These are phyloP conservation scores for Saturnispora serradocipensis DNA, from an alignment of 805 yeast species.

Conservation along the genomic window DNA sequence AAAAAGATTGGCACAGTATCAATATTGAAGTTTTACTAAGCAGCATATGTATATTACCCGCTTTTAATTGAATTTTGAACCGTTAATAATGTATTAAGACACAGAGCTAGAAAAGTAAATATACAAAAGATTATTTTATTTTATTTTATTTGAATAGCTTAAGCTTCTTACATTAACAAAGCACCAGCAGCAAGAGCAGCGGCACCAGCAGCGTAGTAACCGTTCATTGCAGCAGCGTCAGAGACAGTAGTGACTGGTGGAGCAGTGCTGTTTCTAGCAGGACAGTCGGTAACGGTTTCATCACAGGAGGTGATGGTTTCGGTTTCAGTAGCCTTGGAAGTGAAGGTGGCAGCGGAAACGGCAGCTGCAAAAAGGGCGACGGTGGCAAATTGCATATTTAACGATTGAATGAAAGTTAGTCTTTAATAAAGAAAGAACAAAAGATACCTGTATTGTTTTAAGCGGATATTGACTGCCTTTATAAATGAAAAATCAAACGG, in stretches of 20 bases:
- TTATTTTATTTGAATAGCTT: background rate
- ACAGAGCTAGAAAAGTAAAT: slow-evolving; percentile 4
- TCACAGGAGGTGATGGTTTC: slow-evolving; percentile 34
- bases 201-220: slow-evolving; percentile 14
- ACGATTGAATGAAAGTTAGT: slow-evolving; percentile 20
- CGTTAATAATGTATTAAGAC: slow-evolving; percentile 3
- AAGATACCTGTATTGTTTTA: background rate
- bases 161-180: slow-evolving; percentile 23
- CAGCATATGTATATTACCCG: background rate
- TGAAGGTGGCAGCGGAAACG: slow-evolving; percentile 22
- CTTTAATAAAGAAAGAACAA: background rate
- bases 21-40: background rate
- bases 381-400: slow-evolving; percentile 38
- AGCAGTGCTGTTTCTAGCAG: slow-evolving; percentile 19
- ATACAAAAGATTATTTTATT: background rate
- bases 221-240: slow-evolving; percentile 27
- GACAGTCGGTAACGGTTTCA: slow-evolving; percentile 29
- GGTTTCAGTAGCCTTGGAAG: slow-evolving; percentile 27
- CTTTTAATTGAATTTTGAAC: background rate
- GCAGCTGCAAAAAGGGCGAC: slow-evolving; percentile 30
- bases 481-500: background rate
- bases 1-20: too few relatives aligned
- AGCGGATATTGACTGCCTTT: background rate
- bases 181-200: slow-evolving; percentile 28
- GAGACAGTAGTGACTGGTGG: slow-evolving; percentile 26